Evolutionary conservation across 441 rosid species (phyloP), one percentile per base, ranked within the genome.

Genomic region (Sinapis alba): DNA sequence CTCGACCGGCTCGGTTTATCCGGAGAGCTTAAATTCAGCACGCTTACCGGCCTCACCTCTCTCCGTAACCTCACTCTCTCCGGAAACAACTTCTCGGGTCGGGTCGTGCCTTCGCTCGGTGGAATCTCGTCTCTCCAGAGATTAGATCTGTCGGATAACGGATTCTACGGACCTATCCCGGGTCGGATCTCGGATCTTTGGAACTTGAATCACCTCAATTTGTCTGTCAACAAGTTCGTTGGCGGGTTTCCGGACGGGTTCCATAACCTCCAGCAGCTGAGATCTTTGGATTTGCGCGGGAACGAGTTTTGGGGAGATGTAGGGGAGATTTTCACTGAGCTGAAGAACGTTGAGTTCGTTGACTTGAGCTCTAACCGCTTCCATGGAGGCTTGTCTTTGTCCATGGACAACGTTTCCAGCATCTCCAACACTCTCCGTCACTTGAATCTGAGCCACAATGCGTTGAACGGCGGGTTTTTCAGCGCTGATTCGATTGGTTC

Each of bases 81-180:
- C 0, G 96, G 99, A 0, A 95, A 95, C 80, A 63, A 12, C 57
- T 95, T 95, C 82, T 87, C 94, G 12, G 99, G 99, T 63, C 87
- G 99, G 56, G 66, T 92, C 12, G 90, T 87, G 5, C 99, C 99
- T 74, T 71, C 91, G 23, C 81, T 95, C 79, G 98, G 98, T n/a
- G n/a, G n/a, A n/a, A 30, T 30, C 34, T 30, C 34, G 38, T 79
- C 97, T 36, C 85, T 95, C 54, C 84, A 87, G 83, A 56, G 79
- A 78, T 80, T 94, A 86, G 98, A 94, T 94, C 99, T 94, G 72
- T 94, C 99, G 0, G 38, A 79, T 21, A 94, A 94, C 76, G 54
- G 59, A 47, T 94, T 94, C 75, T 82, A 88, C 20, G 99, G 99
- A 6, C 91, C 99, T 68, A 88, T 94, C 73, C 99, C 99, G 36